These are phyloP conservation scores for Chaetoceros muelleri DNA, from an alignment of 108 stramenopile genomes.

Conservation along the genomic window DNA sequence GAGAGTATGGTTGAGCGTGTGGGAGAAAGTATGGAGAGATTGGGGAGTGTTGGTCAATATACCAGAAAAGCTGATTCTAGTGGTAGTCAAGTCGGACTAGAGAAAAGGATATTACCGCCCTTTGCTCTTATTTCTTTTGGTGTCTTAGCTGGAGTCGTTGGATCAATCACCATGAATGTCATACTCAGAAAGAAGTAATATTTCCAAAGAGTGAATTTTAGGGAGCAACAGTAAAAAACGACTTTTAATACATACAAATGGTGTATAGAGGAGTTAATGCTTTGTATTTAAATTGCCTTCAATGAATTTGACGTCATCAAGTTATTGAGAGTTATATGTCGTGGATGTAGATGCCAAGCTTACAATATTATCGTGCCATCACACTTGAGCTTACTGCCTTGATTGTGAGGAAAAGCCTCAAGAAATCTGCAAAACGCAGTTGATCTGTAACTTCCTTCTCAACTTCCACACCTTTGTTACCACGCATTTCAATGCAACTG, in stretches of 20 bases:
- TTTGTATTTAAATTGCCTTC: background rate
- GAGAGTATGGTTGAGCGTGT: conserved; percentile 83
- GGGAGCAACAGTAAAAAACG: no score
- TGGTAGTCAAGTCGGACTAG: conserved; percentile 16
- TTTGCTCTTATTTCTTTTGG: background rate
- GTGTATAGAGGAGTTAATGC: no score
- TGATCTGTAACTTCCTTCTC: background rate
- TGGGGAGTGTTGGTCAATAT: conserved; percentile 60
- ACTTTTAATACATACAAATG: no score
- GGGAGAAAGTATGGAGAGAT: conserved; percentile 70
- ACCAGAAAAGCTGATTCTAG: conserved; percentile 26
- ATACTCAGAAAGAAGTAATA: background rate
- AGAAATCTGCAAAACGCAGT: background rate
- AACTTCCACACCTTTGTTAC: background rate
- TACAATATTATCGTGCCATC: background rate
- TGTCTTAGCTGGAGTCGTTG: background rate
- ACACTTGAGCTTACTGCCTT: background rate
- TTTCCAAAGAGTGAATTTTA: no score
- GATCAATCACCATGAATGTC: background rate
- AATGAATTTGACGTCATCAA: background rate
- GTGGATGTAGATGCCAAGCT: background rate
- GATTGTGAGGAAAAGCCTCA: background rate
- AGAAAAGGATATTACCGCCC: background rate
- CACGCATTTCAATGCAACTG: background rate
- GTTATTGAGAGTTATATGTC: background rate